Evolutionary conservation across 2,329 filamentous ascomycete genomes (phyloP), one percentile per base, ranked within the genome.

Genomic region (Ophiostoma ulmi): DNA sequence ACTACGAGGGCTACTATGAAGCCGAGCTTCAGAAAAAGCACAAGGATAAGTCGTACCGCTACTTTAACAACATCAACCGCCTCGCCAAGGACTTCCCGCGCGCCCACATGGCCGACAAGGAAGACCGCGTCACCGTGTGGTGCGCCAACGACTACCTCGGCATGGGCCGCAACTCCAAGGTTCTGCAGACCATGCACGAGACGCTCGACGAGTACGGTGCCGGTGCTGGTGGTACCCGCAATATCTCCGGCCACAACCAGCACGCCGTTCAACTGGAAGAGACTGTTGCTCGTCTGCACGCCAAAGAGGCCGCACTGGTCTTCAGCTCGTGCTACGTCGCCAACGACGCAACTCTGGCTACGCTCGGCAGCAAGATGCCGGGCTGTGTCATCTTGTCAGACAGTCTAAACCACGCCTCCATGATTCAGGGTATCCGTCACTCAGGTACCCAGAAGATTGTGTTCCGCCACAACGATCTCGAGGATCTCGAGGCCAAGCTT

Each of bases 11-110:
- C 66, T 99, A 97, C 81, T 99, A 98, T 82, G 83, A 90, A 74
- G 83, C 83, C 73, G 94, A 99, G 80, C 82, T 99, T 75, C 93
- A 97, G 76, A 98, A 97, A 87, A 99, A 99, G 84, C 95, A 97
- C 86, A 94, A 97, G 86, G 95, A 99, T 86, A 98, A 97, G 84
- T 97, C 94, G 69, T 99, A 99, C 84, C 92, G 95, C 78, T 98
- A 98, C 84, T 99, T 99, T 85, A 99, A 99, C 86, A 99, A 99
- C 85, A 99, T 99, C 88, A 99, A 99, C 79, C 93, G 95, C 48
- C 86, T 99, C 73, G 95, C 95, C 75, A 92, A 95, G 82, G 93
- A 98, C 74, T 99, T 99, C 74, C 95, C 95, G 39, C 92, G 91
- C 74, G 95, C 95, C 65, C 95, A 99, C 80, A 97, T 96, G 86